Conservation (phyloP, 2,329 filamentous ascomycete genomes). For the Hysterium pulicare region DNA sequence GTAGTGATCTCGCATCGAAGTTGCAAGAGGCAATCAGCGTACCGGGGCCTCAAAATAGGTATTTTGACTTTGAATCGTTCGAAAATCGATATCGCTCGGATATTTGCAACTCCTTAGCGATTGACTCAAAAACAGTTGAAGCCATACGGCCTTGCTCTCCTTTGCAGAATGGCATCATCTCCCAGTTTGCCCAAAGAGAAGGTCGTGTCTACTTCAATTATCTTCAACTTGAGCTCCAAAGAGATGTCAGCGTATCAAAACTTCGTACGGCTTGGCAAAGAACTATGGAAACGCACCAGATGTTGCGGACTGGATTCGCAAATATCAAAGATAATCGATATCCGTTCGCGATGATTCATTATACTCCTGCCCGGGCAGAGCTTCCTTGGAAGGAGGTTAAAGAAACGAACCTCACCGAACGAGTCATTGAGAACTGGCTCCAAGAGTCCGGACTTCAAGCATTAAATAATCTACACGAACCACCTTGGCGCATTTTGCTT, state of each 20-base stretch:
- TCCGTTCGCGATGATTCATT: conserved; percentile 74
- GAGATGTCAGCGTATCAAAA: conserved; percentile 33
- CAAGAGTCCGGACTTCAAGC: conserved; percentile 25
- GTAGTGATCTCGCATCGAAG: conserved; percentile 26
- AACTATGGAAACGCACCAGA: conserved; percentile 58
- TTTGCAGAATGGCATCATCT: conserved; percentile 75
- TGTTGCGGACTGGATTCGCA: conserved; percentile 73
- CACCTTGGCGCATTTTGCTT: conserved; percentile 63
- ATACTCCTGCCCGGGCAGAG: conserved; percentile 33
- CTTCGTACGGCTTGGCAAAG: conserved; percentile 59
- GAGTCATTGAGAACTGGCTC: conserved; percentile 21
- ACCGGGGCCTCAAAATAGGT: not conserved
- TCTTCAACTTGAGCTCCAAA: conserved; percentile 53
- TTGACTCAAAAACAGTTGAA: conserved; percentile 46
- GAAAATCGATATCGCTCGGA: conserved; percentile 40
- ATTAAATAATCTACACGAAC: conserved; percentile 47
- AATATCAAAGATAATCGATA: conserved; percentile 56
- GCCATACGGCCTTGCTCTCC: conserved; percentile 72
- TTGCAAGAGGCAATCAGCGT: conserved; percentile 11
- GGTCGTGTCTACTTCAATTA: conserved; percentile 75
- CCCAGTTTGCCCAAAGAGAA: conserved; percentile 65
- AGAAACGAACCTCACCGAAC: not conserved
- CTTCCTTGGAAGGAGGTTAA: conserved; percentile 33
- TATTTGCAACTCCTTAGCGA: conserved; percentile 28
- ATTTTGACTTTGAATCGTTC: conserved; percentile 52